These are phyloP conservation scores for Oryza glaberrima DNA, from an alignment of 176 grass and related monocot genomes.

Conservation along the genomic window DNA sequence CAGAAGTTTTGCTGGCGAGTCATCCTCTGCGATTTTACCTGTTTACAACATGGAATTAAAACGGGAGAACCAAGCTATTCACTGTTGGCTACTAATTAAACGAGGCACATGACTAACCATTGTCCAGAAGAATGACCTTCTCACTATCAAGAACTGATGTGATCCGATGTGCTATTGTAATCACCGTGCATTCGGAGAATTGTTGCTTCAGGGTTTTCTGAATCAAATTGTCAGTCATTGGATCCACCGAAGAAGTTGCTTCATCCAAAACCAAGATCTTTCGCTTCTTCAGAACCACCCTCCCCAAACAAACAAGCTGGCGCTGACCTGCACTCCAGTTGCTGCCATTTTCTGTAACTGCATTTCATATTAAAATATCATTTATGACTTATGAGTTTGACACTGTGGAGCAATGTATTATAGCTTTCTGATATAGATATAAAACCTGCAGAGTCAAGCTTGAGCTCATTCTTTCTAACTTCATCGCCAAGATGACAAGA, in stretches of 20 bases:
- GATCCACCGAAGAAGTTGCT: conserved; percentile 51
- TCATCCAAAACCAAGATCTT: conserved; percentile 56
- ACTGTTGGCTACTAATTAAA: neutral
- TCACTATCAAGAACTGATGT: conserved; percentile 45
- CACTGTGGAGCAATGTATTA: neutral
- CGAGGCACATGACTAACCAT: neutral
- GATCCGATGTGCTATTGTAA: conserved; percentile 54
- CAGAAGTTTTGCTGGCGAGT: conserved; percentile 13
- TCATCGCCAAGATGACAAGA: conserved; percentile 68
- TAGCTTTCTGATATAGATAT: neutral
- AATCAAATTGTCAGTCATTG: conserved; percentile 34
- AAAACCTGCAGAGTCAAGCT: conserved; percentile 63
- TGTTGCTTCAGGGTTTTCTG: conserved; percentile 38
- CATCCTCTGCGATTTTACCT: conserved; percentile 37
- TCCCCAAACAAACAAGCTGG: conserved; percentile 51
- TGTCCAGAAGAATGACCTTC: conserved; percentile 35
- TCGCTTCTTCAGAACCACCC: conserved; percentile 42
- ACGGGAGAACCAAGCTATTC: neutral
- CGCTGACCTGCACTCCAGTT: conserved; percentile 54
- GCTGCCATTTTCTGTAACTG: conserved; percentile 38
- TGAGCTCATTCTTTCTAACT: conserved; percentile 59
- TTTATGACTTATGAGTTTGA: neutral
- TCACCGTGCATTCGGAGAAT: conserved; percentile 42
- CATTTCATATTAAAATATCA: neutral
- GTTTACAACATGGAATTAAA: neutral